phyloP scores from a whole-genome alignment of 2,329 filamentous ascomycete species.

The Fusarium pseudocircinatum region DNA sequence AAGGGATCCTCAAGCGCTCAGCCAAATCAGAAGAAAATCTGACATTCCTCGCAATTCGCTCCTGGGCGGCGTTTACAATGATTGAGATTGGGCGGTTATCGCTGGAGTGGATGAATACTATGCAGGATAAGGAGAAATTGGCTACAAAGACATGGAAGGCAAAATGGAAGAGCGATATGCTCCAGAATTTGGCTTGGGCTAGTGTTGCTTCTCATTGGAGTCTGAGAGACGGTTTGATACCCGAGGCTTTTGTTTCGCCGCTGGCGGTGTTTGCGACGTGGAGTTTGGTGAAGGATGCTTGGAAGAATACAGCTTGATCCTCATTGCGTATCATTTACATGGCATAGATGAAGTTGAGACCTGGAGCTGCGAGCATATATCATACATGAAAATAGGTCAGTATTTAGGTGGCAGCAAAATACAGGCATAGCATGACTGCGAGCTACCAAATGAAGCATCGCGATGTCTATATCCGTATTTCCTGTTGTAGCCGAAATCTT shows the following conservation, averaged over 20 bases:
- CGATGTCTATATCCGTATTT: neutral
- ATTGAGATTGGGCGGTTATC: neutral
- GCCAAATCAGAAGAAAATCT: neutral
- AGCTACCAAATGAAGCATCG: neutral
- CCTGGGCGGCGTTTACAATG: slow-evolving; percentile 1
- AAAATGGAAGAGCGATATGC: neutral
- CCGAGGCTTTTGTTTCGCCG: slow-evolving; percentile 2
- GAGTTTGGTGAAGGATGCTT: slow-evolving; percentile 3
- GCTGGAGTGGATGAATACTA: neutral
- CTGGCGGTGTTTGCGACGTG: slow-evolving; percentile 9
- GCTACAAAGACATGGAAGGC: neutral
- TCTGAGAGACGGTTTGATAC: neutral
- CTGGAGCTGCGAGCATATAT: neutral
- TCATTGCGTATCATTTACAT: neutral
- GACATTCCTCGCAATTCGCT: neutral
- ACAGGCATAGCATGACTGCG: rapidly evolving
- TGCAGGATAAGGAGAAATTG: neutral
- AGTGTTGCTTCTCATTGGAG: slow-evolving; percentile 5
- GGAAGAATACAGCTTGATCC: neutral
- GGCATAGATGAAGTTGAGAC: neutral
- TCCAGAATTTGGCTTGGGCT: slow-evolving; percentile 10
- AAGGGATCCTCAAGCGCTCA: neutral
- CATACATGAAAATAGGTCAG: neutral
- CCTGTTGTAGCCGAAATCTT: neutral
- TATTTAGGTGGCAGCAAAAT: neutral